A percentile compares a stretch with the other conserved stretches of the same genome.
Evolutionary conservation across 768 basidiomycete genomes (phyloP).

Genomic region (Favolaschia claudopus): DNA sequence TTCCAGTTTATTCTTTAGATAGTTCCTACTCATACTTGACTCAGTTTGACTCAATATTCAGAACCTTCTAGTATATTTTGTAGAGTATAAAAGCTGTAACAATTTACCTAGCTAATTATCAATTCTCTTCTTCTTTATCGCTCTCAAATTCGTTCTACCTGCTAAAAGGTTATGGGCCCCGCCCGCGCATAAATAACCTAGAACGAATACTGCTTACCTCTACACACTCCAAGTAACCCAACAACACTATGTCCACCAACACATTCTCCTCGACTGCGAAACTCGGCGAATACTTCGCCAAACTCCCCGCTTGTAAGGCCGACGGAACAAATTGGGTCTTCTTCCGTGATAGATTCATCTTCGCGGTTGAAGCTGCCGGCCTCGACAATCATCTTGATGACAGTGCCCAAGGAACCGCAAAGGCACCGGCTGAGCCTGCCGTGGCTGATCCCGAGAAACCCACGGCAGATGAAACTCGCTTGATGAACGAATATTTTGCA

Average conservation of each 20-base stretch:
- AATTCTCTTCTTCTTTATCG: too few species aligned
- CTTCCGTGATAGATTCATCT: constrained; percentile 3
- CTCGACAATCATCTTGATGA: background rate
- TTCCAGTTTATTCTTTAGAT: too few species aligned
- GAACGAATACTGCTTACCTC: too few species aligned
- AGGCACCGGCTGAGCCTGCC: background rate
- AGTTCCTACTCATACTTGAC: too few species aligned
- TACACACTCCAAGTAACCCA: too few species aligned
- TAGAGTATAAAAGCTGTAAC: too few species aligned
- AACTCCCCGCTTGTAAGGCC: constrained; percentile 5
- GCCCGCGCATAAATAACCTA: too few species aligned
- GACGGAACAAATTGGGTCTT: constrained; percentile 7
- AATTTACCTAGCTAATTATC: too few species aligned
- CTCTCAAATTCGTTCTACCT: too few species aligned
- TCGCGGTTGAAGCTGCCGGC: background rate
- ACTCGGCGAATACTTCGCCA: constrained; percentile 15
- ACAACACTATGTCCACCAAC: constrained; percentile 14
- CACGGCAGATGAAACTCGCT: background rate
- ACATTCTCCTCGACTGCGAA: constrained; percentile 12
- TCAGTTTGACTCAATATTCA: too few species aligned
- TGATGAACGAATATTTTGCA: background rate
- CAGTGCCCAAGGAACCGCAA: background rate
- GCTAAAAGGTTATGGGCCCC: too few species aligned
- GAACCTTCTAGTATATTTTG: too few species aligned
- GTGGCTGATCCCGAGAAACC: background rate